Conservation (phyloP, 108 stramenopile genomes). For the Nitzschia sp. region DNA sequence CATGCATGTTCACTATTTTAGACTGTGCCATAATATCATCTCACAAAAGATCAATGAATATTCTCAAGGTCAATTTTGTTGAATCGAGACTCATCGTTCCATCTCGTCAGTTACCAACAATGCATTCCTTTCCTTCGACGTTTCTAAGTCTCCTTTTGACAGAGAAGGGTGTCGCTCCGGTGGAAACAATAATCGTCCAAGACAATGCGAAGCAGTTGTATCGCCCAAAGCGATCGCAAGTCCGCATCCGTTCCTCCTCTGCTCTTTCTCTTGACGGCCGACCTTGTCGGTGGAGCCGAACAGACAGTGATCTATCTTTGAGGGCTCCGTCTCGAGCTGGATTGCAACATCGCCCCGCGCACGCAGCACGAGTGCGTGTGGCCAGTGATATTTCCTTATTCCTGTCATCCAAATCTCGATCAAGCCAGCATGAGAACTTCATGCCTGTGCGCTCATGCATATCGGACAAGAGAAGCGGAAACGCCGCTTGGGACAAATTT, state of each 20-base stretch:
- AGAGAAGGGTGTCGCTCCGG: background rate
- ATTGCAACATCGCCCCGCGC: background rate
- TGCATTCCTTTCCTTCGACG: background rate
- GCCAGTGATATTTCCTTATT: background rate
- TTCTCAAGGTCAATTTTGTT: no score
- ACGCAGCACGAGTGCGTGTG: no score
- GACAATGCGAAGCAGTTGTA: slow-evolving; percentile 3
- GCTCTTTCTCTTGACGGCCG: background rate
- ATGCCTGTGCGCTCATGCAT: background rate
- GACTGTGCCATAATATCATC: no score
- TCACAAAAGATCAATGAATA: no score
- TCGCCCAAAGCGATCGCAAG: background rate
- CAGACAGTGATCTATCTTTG: background rate
- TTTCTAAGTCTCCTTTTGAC: background rate
- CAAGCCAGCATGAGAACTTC: background rate
- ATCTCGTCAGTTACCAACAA: background rate
- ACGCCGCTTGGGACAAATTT: slow-evolving; percentile 7
- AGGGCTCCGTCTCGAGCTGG: background rate
- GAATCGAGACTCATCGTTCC: background rate
- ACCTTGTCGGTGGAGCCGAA: background rate
- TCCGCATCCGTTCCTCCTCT: background rate
- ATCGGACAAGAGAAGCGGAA: background rate
- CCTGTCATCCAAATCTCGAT: background rate
- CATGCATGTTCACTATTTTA: no score
- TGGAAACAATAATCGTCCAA: background rate